phyloP scores from a whole-genome alignment of 495 filamentous ascomycete species.

The Parachaetomium inaequale region DNA sequence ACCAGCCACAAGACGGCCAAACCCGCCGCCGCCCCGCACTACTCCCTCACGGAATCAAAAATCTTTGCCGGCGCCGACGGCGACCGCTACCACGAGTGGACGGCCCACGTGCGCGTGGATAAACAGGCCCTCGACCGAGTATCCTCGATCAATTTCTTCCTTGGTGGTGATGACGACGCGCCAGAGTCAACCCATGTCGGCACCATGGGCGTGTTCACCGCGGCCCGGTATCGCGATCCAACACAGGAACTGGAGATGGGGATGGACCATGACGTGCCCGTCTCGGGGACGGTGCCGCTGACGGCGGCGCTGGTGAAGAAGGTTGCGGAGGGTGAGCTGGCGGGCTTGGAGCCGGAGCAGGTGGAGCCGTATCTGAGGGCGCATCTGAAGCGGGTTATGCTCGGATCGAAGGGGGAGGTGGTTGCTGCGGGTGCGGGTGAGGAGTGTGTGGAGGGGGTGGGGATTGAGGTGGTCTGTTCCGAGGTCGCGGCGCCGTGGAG shows the following conservation, averaged over 20 bases:
- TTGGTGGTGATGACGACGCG: conserved; percentile 46
- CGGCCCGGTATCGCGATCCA: conserved; percentile 11
- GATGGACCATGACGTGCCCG: conserved; percentile 18
- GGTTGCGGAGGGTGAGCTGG: conserved; percentile 35
- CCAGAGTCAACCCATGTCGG: conserved; percentile 49
- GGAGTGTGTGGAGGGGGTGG: conserved; percentile 31
- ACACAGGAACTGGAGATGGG: neutral
- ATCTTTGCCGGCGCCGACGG: conserved; percentile 26
- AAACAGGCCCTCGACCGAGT: conserved; percentile 52
- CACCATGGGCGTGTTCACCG: conserved; percentile 50
- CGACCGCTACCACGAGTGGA: conserved; percentile 52
- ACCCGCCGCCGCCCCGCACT: no score
- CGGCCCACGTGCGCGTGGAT: conserved; percentile 55
- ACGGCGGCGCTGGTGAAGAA: conserved; percentile 49
- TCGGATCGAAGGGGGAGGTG: conserved; percentile 29
- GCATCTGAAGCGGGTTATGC: conserved; percentile 42
- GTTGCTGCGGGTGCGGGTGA: conserved; percentile 13
- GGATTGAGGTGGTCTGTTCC: conserved; percentile 42
- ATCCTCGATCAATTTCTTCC: conserved; percentile 59
- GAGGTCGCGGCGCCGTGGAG: conserved; percentile 35
- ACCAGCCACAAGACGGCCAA: neutral
- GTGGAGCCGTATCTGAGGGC: conserved; percentile 45
- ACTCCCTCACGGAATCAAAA: neutral
- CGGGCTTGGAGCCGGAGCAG: conserved; percentile 38
- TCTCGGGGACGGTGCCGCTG: conserved; percentile 55